These are phyloP conservation scores for Hemisphaericaspora lyxosophila DNA, from an alignment of 1,139 yeast genomes.

Conservation along the genomic window DNA sequence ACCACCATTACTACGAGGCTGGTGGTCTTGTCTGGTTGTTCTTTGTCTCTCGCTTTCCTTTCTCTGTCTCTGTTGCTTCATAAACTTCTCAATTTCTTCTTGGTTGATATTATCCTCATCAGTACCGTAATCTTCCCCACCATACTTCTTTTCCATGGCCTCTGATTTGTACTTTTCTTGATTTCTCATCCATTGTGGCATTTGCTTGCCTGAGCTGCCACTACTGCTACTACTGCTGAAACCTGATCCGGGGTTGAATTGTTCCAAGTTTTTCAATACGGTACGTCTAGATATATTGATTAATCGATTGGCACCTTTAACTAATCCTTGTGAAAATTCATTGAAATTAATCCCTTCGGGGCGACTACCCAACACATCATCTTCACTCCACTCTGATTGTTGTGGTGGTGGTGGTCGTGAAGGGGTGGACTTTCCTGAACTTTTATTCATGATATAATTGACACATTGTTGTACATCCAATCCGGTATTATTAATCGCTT, in stretches of 20 bases:
- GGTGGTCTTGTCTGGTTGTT: too few species aligned
- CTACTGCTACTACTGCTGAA: constrained; percentile 20
- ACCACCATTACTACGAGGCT: constrained; percentile 25
- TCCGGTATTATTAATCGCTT: constrained; percentile 61
- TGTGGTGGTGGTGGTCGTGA: neutral
- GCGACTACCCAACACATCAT: constrained; percentile 14
- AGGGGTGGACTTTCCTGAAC: constrained; percentile 17
- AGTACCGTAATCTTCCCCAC: constrained; percentile 45
- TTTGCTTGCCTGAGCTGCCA: constrained; percentile 27
- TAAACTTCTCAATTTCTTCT: constrained; percentile 40
- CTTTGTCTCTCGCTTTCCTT: constrained; percentile 37
- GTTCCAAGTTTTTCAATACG: constrained; percentile 64
- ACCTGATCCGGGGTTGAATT: constrained; percentile 53
- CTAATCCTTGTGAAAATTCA: constrained; percentile 62
- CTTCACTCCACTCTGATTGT: constrained; percentile 10
- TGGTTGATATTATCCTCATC: constrained; percentile 47
- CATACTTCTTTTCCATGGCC: constrained; percentile 36
- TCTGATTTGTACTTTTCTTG: constrained; percentile 49
- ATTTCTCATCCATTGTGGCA: constrained; percentile 81
- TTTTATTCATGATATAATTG: constrained; percentile 56
- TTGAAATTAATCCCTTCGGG: constrained; percentile 38
- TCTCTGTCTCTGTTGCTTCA: constrained; percentile 39
- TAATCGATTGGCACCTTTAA: constrained; percentile 61
- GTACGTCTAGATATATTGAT: constrained; percentile 63
- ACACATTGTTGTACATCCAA: constrained; percentile 66